Conservation (phyloP, 2,329 filamentous ascomycete species). For the Alternaria sp. region DNA sequence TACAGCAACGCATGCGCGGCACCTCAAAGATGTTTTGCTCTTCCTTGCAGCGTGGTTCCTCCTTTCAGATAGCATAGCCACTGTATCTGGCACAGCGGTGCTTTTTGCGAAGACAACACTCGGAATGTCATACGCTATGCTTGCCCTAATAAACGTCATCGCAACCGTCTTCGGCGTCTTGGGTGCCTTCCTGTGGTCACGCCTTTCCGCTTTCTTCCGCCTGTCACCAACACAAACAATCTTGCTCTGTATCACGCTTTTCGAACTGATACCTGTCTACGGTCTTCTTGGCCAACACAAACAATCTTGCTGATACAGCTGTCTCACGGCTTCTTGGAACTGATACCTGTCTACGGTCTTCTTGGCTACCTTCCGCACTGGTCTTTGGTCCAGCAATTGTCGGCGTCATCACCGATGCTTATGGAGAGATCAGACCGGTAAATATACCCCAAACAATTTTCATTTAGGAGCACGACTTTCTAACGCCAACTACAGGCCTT, state of each 20-base stretch:
- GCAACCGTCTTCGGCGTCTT: conserved; percentile 83
- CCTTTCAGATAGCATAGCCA: conserved; percentile 91
- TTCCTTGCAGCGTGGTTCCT: conserved; percentile 94
- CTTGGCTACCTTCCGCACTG: conserved; percentile 89
- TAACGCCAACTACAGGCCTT: conserved; percentile 66
- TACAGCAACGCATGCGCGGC: conserved; percentile 77
- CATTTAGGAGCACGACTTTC: neutral
- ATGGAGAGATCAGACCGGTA: conserved; percentile 59
- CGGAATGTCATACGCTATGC: conserved; percentile 84
- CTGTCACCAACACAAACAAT: conserved; percentile 87
- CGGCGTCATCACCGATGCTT: conserved; percentile 83
- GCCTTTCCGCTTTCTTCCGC: conserved; percentile 72
- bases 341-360: conserved; percentile 91
- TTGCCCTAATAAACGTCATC: conserved; percentile 94
- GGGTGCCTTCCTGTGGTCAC: conserved; percentile 90
- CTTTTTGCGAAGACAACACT: conserved; percentile 94
- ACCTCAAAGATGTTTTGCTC: conserved; percentile 75
- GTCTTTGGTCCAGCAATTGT: conserved; percentile 95
- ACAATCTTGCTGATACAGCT: conserved; percentile 95
- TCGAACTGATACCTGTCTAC: conserved; percentile 92
- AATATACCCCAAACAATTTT: conserved; percentile 15
- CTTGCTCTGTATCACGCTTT: conserved; percentile 86
- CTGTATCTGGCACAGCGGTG: conserved; percentile 91
- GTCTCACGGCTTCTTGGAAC: conserved; percentile 87
- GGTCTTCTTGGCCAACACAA: conserved; percentile 86